These are phyloP conservation scores for Thyridium curvatum DNA, from an alignment of 2,329 filamentous ascomycete species.

Conservation along the genomic window DNA sequence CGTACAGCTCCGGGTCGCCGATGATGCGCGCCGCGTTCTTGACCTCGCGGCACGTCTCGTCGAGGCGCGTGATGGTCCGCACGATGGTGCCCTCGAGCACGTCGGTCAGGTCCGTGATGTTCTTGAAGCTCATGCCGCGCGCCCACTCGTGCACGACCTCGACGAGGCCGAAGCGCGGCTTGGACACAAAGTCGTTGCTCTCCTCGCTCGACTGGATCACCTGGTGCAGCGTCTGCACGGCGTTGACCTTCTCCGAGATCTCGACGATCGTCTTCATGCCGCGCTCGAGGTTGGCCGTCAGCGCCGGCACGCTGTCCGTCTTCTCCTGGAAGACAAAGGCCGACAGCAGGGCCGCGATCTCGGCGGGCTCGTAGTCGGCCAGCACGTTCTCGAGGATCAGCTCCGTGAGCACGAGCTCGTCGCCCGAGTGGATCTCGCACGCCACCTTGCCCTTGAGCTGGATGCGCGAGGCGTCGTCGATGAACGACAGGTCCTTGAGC, in stretches of 20 bases:
- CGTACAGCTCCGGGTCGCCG: slow-evolving; percentile 85
- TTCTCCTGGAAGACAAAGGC: slow-evolving; percentile 98
- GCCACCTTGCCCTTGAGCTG: slow-evolving; percentile 97
- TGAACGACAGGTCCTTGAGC: slow-evolving; percentile 84
- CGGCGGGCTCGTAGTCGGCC: slow-evolving; percentile 89
- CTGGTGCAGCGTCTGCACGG: slow-evolving; percentile 82
- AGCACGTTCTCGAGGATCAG: slow-evolving; percentile 95
- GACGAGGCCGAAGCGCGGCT: slow-evolving; percentile 85
- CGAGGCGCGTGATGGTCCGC: slow-evolving; percentile 83
- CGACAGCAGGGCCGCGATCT: slow-evolving; percentile 90
- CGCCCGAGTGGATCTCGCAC: slow-evolving; percentile 95
- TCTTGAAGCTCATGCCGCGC: slow-evolving; percentile 94
- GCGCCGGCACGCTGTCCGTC: slow-evolving; percentile 71
- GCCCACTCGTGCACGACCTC: slow-evolving; percentile 99
- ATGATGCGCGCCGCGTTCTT: slow-evolving; percentile 96
- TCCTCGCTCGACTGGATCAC: slow-evolving; percentile 88
- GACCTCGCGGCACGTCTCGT: slow-evolving; percentile 95
- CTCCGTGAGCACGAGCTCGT: slow-evolving; percentile 93
- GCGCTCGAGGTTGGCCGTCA: slow-evolving; percentile 75
- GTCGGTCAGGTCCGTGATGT: slow-evolving; percentile 92
- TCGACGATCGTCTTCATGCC: slow-evolving; percentile 81
- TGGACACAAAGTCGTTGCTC: slow-evolving; percentile 83
- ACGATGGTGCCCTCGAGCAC: slow-evolving; percentile 98
- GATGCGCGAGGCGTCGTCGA: slow-evolving; percentile 80
- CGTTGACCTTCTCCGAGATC: slow-evolving; percentile 89